phyloP scores from a whole-genome alignment of 345 rosid species.

The Ricinus communis region DNA sequence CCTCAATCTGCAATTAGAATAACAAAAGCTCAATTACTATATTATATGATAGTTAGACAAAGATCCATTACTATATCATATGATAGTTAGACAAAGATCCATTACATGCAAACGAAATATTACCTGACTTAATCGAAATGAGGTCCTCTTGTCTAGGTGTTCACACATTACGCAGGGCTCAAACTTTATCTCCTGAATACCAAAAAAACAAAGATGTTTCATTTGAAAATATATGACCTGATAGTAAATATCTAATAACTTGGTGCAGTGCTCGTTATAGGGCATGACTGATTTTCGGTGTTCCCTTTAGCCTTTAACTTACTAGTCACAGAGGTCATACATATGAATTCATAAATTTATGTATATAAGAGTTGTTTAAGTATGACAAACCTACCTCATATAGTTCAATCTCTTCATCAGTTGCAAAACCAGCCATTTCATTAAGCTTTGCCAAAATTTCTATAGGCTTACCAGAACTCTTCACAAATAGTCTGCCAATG shows the following conservation, averaged over 20 bases:
- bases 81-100: not conserved
- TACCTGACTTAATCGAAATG: conserved; percentile 82
- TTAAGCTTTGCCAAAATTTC: conserved; percentile 71
- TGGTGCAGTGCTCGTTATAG: not conserved
- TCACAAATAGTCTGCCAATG: conserved; percentile 81
- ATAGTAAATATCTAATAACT: not conserved
- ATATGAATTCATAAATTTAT: not conserved
- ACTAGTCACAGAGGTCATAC: not conserved
- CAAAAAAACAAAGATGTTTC: not conserved
- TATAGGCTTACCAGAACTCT: conserved; percentile 72
- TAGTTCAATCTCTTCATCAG: conserved; percentile 85
- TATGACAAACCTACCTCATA: conserved; percentile 65
- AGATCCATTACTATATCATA: not conserved
- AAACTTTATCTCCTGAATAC: conserved; percentile 85
- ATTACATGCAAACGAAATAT: not conserved
- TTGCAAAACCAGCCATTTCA: conserved; percentile 86
- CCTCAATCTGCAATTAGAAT: conserved; percentile 64
- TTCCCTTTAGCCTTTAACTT: not conserved
- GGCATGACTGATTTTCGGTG: not conserved
- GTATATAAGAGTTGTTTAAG: not conserved
- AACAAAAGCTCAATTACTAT: not conserved
- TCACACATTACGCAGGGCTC: conserved; percentile 95
- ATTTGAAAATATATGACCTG: not conserved
- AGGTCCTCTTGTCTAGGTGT: conserved; percentile 63
- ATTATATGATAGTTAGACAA: not conserved